Evolutionary conservation across 2,329 filamentous ascomycete genomes (phyloP), one percentile per base, ranked within the genome.

Genomic region (Simplicillium sp.): DNA sequence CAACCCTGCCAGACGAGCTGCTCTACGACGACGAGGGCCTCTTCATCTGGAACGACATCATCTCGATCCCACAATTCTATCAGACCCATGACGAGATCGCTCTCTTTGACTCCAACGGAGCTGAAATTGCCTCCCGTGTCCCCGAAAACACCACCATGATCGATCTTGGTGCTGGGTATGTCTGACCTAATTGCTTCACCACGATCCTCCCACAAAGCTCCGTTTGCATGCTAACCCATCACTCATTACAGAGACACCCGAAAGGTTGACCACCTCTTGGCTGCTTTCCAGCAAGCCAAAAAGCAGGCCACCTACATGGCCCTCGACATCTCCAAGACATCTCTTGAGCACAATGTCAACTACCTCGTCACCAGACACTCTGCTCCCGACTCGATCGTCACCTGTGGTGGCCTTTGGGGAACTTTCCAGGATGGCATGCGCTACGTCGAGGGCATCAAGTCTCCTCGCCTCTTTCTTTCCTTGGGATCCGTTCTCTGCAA

Each of bases 401-500:
- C 48, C 7, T 62, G 61, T 36, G 55, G 55, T 11, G 62, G 62
- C 13, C 53, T 66, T 32, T 66, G 61, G 61, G 63, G 63, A 5
- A 61, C 60, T 11, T 66, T 66, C 43, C 43, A 56, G 9, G 52
- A 64, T 40, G 60, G 62, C 14, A 52, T 58, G 44, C 41, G 47
- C 3, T 60, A 56, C 40, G 52, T 60, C 29, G 44, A 53, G 32
- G 43, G 47, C 7, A 54, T 64, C 25, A 37, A 47, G n/a, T 48
- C 52, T 2, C 59, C 55, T 2, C 54, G 60, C 12, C 46, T 65
- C n/a, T 62, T 65, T 40, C 52, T 66, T 7, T 66, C 63, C 0
- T 53, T 66, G 3, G 63, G 63, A 3, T 66, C 63, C 7, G 63
- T 66, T 4, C 52, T 66, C 14, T 66, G 62, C 50, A 66, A 66